A percentile compares a stretch with the other conserved stretches of the same genome.
These are phyloP conservation scores for Backusella liffmaniae DNA, from an alignment of 192 early-diverging fungal species.

Conservation along the genomic window DNA sequence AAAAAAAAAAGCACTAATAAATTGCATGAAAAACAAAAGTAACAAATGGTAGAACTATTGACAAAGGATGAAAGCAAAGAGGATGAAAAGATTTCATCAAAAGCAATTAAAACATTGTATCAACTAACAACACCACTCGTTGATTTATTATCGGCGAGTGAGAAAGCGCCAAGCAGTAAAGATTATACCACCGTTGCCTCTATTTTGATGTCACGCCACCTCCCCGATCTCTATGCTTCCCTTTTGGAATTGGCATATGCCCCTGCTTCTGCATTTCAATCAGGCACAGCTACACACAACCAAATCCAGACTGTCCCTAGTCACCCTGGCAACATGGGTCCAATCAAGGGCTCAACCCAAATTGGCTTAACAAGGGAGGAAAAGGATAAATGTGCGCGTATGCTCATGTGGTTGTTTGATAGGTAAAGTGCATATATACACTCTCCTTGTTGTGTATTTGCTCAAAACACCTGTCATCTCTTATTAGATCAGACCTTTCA, in stretches of 20 bases:
- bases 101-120: neutral
- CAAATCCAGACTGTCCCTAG: neutral
- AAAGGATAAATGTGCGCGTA: conserved; percentile 41
- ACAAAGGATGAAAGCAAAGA: conserved; percentile 18
- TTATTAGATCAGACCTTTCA: conserved; percentile 47
- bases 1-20: neutral
- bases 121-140: conserved; percentile 6
- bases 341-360: neutral
- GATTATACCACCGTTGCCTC: conserved; percentile 56
- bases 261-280: conserved; percentile 44
- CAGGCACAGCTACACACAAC: neutral
- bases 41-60: neutral
- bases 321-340: conserved; percentile 8
- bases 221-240: conserved; percentile 65
- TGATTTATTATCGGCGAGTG: conserved; percentile 10
- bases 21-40: neutral
- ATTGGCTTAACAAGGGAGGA: conserved; percentile 14
- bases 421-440: conserved; percentile 16
- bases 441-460: neutral
- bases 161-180: conserved; percentile 6
- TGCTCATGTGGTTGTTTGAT: conserved; percentile 43
- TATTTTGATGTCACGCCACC: conserved; percentile 52
- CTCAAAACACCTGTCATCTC: conserved; percentile 6
- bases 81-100: neutral
- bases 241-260: conserved; percentile 69